Evolutionary conservation across 768 basidiomycete species (phyloP), one percentile per base, ranked within the genome.

Genomic region (Crepidotus variabilis): DNA sequence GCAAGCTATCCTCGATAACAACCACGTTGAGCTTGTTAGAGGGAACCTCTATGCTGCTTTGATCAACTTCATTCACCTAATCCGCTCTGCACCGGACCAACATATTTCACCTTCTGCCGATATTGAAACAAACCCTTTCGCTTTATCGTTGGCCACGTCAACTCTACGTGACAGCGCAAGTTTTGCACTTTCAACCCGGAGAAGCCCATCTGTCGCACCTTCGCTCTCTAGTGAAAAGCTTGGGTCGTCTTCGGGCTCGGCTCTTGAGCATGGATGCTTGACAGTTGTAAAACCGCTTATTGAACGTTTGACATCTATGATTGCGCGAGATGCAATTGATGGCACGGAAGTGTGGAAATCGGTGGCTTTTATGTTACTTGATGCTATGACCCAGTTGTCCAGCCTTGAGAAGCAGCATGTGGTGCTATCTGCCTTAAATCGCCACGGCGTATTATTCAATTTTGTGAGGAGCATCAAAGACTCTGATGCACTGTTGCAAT

Each of bases 301-400:
- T 63, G 95, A 96, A 53, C 79, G 88, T 5, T 71, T 98, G 18
- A 77, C 94, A 0, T 72, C 83, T 0, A 78, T 84, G 35, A 76
- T 96, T 36, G 84, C 91, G 20, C 80, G 92, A n/a, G 96, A 98
- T 65, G 94, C 94, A 1, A 90, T 92, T 53, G 94, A 97, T 60
- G 95, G 94, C 6, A 86, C 91, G 16, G 94, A 98, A 69, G 92
- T 98, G 1, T 98, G 96, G 96, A 92, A 92, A 72, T 95, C 94
- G 2, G 85, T 98, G 14, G 92, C 95, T 8, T 98, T 94, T 67
- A 89, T 94, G 78, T 76, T 94, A 2, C 76, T 98, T 45, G 92
- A 95, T 63, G 86, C 90, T 0, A 77, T 95, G 7, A 80, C 89
- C 16, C 82, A 88, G 46, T 73, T 95, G 0, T 90, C 85, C 36